These are phyloP conservation scores for Tothia fuscella DNA, from an alignment of 2,329 filamentous ascomycete genomes.

Conservation along the genomic window DNA sequence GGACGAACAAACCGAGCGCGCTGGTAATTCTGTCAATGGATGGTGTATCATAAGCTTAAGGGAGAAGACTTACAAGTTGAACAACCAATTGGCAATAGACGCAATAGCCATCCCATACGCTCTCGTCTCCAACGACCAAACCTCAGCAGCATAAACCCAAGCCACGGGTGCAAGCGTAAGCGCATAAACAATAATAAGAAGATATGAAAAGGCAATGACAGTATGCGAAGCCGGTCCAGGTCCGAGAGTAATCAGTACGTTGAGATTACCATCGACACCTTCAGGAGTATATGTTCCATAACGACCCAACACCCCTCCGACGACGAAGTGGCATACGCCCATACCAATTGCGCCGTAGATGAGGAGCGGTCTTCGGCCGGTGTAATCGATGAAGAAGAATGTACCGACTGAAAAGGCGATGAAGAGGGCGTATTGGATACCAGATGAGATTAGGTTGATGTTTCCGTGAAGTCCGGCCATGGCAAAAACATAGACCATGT, in stretches of 20 bases:
- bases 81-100: conserved; percentile 50
- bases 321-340: conserved; percentile 50
- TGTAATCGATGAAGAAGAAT: conserved; percentile 60
- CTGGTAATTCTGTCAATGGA: too few species aligned
- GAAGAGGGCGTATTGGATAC: conserved; percentile 69
- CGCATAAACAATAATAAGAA: conserved; percentile 60
- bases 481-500: conserved; percentile 48
- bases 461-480: conserved; percentile 56
- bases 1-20: conserved; percentile 46
- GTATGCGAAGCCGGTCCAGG: conserved; percentile 28
- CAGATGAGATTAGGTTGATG: conserved; percentile 50
- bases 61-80: too few species aligned
- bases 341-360: conserved; percentile 55
- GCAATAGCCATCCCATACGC: conserved; percentile 51
- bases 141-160: conserved; percentile 48
- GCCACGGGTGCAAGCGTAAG: conserved; percentile 50
- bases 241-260: conserved; percentile 30
- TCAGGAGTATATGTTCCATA: conserved; percentile 38
- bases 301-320: conserved; percentile 48
- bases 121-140: conserved; percentile 50
- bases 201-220: conserved; percentile 58
- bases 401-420: conserved; percentile 68
- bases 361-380: conserved; percentile 59
- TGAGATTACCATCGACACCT: conserved; percentile 29
- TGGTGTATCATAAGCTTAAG: too few species aligned